These are phyloP conservation scores for Clathrus columnatus DNA, from an alignment of 768 basidiomycete genomes.

Conservation along the genomic window DNA sequence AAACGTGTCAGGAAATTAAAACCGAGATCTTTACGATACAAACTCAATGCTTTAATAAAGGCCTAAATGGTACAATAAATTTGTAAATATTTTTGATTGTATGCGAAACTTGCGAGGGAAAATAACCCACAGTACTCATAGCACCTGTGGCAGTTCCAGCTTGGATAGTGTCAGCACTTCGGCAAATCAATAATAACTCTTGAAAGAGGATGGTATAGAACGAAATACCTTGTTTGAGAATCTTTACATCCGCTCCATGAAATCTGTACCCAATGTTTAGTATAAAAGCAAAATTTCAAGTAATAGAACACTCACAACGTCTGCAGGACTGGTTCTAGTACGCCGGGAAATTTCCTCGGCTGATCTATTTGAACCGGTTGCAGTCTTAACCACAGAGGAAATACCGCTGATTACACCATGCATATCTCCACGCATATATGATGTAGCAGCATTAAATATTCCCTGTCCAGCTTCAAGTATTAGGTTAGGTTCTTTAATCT, in stretches of 20 bases:
- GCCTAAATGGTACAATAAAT: background rate
- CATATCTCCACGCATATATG: slow-evolving; percentile 75
- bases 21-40: background rate
- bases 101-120: background rate
- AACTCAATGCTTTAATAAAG: slow-evolving; percentile 1
- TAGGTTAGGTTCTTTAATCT: slow-evolving; percentile 89
- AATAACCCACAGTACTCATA: slow-evolving; percentile 60
- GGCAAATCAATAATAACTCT: background rate
- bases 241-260: slow-evolving; percentile 82
- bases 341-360: slow-evolving; percentile 51
- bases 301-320: slow-evolving; percentile 51
- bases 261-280: slow-evolving; percentile 36
- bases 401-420: slow-evolving; percentile 69
- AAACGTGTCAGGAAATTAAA: background rate
- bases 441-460: slow-evolving; percentile 64
- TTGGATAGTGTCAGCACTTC: slow-evolving; percentile 59
- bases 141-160: slow-evolving; percentile 62
- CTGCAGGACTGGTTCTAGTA: slow-evolving; percentile 72
- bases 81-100: background rate
- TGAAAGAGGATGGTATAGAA: background rate
- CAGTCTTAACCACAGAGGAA: slow-evolving; percentile 63
- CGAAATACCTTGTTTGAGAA: slow-evolving; percentile 47
- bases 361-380: slow-evolving; percentile 55
- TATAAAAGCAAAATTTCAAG: background rate
- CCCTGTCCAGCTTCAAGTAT: slow-evolving; percentile 83